These are phyloP conservation scores for Pyrenochaeta sp. DNA, from an alignment of 2,329 filamentous ascomycete genomes.

Conservation along the genomic window DNA sequence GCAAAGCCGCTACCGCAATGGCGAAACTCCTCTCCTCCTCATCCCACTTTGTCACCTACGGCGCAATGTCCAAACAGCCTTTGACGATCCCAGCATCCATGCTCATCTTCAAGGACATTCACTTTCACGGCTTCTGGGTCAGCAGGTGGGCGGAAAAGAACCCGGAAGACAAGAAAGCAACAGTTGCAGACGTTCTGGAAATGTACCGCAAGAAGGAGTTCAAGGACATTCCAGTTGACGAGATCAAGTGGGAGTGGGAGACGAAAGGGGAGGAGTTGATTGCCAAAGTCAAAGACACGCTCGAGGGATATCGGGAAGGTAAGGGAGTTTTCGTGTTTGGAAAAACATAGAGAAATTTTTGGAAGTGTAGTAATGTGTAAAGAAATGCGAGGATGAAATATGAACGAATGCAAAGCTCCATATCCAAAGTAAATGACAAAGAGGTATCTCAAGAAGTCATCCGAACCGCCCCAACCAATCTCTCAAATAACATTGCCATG, in stretches of 20 bases:
- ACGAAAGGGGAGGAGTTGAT: conserved; percentile 75
- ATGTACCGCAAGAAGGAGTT: conserved; percentile 80
- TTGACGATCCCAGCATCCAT: conserved; percentile 81
- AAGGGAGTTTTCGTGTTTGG: conserved; percentile 91
- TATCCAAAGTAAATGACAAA: conserved; percentile 4
- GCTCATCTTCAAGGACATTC: conserved; percentile 91
- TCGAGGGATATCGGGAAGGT: conserved; percentile 83
- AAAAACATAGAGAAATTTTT: conserved; percentile 34
- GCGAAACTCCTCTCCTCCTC: conserved; percentile 74
- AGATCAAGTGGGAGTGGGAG: conserved; percentile 83
- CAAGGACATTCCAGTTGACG: conserved; percentile 81
- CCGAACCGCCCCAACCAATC: not conserved
- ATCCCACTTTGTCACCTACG: conserved; percentile 88
- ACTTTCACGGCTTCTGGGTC: conserved; percentile 94
- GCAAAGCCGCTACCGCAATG: conserved; percentile 80
- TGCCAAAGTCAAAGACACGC: conserved; percentile 79
- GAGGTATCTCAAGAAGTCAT: conserved; percentile 18
- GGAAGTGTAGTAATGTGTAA: not conserved
- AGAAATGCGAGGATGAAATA: not conserved
- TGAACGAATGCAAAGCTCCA: not conserved
- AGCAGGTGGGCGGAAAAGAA: conserved; percentile 85
- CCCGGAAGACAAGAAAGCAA: conserved; percentile 75
- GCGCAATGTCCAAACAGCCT: conserved; percentile 91
- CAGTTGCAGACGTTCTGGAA: conserved; percentile 83
- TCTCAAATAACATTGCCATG: not conserved